Base-by-base conservation (phyloP, 1,284 basidiomycete species). In the Rhodotorula mucilaginosa region DNA sequence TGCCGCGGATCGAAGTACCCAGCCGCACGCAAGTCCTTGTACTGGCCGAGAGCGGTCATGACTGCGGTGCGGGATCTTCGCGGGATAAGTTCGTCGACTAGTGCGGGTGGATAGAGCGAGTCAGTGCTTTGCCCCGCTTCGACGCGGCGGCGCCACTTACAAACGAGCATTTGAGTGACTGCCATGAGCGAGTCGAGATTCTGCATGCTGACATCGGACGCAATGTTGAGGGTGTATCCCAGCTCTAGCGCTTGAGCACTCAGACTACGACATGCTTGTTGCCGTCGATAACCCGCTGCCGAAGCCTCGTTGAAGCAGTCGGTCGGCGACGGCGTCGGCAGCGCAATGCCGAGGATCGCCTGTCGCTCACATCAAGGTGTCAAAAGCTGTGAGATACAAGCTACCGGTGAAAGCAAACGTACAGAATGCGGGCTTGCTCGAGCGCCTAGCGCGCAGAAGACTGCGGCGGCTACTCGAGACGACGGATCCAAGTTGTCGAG, bases 381-480 rank as follows among this genome's bases (percentile, higher is more conserved):
- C 5, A 58, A 46, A 6, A 5, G 21, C 7, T 15, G 7, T n/a
- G 12, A 1, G 46, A 23, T 1, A 23, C 21, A 39, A 19, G 19
- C 18, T 34, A 15, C 12, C 23, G 26, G 3, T 1, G 34, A n/a
- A 56, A 34, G n/a, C 3, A 5, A 12, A 23, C 66, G 13, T 15
- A 71, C 72, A n/a, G 73, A 74, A 47, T 74, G 67, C 19, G 70
- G 70, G 19, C 58, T 62, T 8, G 73, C 66, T 12, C 73, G 51
- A 0, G 73, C 73, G 12, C 73, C 73, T 59, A 74, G 58, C 5
- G 73, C 70, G 51, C 70, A 61, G 44, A 74, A 74, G 0, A 56
- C 67, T 10, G 70, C 61, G 19, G 67, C 65, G 2, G 70, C 70
- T 10, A 69, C 67, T n/a, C 68, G 54, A 23, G 29, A 56, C 15